These are phyloP conservation scores for Aegilops bicornis DNA, from an alignment of 176 grass and related monocot species.

Conservation along the genomic window DNA sequence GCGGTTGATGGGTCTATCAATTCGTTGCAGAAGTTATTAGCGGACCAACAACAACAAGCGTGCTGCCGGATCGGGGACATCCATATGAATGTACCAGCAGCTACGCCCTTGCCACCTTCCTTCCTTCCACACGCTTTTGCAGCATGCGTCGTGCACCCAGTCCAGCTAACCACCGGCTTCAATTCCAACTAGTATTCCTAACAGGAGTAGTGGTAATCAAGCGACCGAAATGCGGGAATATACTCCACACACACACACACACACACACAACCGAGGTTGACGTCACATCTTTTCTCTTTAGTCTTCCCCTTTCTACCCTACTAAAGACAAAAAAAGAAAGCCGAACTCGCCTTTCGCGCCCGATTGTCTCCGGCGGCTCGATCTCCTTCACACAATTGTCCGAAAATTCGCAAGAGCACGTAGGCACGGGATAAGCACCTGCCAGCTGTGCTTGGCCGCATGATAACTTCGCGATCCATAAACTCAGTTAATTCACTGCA, in stretches of 20 bases:
- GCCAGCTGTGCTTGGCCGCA: too few species aligned
- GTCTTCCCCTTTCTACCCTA: too few species aligned
- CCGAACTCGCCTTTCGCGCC: too few species aligned
- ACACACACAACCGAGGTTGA: too few species aligned
- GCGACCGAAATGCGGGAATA: background rate
- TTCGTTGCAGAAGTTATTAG: constrained; percentile 28
- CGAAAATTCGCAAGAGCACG: too few species aligned
- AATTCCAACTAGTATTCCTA: background rate
- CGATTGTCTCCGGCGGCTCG: too few species aligned
- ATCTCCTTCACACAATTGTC: too few species aligned
- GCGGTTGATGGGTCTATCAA: background rate
- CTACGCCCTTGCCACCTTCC: background rate
- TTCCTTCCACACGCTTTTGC: constrained; percentile 2
- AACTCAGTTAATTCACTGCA: too few species aligned
- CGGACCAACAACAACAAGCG: background rate
- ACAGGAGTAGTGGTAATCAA: background rate
- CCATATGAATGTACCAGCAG: constrained; percentile 43
- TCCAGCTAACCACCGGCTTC: background rate
- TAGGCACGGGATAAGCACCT: too few species aligned
- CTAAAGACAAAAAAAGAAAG: too few species aligned
- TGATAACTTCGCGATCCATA: too few species aligned
- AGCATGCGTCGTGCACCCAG: background rate
- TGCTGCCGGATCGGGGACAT: constrained; percentile 54
- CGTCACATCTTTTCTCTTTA: too few species aligned
- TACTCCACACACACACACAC: background rate